Percentiles rank a stretch among this genome's conserved stretches.
Conservation (phyloP, 208 protist species). For the Acanthamoeba sp. region DNA sequence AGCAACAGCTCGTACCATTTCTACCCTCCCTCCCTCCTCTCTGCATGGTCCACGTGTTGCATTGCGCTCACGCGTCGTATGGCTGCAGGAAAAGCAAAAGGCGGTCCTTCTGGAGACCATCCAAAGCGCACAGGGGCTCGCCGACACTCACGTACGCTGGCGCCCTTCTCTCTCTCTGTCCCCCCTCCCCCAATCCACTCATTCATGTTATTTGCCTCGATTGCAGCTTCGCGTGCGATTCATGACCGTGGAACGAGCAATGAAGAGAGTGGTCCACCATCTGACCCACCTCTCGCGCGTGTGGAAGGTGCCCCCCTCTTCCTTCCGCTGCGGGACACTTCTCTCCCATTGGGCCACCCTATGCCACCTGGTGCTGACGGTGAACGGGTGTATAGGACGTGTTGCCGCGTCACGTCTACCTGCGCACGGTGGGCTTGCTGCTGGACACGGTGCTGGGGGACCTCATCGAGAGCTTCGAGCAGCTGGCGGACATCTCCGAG, state of each 20-base stretch:
- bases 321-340: neutral
- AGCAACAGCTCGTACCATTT: neutral
- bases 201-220: no score
- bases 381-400: slow-evolving; percentile 46
- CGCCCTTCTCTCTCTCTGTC: neutral
- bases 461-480: neutral
- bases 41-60: neutral
- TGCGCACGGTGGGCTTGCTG: neutral
- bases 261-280: slow-evolving; percentile 60
- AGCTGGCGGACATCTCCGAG: slow-evolving; percentile 71
- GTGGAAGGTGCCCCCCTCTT: neutral
- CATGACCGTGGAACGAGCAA: neutral
- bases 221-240: slow-evolving; percentile 29
- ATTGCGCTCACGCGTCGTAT: neutral
- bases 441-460: neutral
- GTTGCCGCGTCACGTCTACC: slow-evolving; percentile 44
- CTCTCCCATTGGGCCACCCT: no score
- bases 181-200: neutral
- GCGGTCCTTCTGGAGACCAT: slow-evolving; percentile 18
- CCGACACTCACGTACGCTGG: slow-evolving; percentile 9
- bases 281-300: slow-evolving; percentile 53
- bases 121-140: neutral
- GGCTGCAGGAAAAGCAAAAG: slow-evolving; percentile 50
- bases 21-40: neutral
- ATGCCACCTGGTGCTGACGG: neutral